Base-by-base conservation (phyloP, 306 rosid species). In the Gastrolobium bilobum region DNA sequence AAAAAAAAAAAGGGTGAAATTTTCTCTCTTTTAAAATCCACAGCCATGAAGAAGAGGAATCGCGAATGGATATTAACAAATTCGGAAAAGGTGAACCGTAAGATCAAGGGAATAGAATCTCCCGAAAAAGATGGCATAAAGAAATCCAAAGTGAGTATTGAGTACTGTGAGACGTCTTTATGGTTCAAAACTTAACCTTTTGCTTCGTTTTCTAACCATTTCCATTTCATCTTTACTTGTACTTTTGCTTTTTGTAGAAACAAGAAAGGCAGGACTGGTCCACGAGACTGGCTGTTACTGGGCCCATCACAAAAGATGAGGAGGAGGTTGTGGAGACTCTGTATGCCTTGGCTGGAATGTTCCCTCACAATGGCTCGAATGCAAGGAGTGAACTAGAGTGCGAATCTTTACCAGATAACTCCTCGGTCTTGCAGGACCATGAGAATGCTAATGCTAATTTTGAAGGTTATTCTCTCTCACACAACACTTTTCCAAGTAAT, bases 321-420 rank as follows among this genome's bases (percentile, higher is more conserved):
- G 90, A 91, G 83, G 98, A 93, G 88, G 98, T 91, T 58, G 98
- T 78, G 26, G 95, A 93, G 83, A 87, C 97, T 48, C 87, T 93
- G 67, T 93, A 77, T 82, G 92, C 95, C 60, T 82, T 93, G 89
- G 95, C 97, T 3, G 95, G 92, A 67, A 87, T 93, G 97, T 88
- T 93, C 71, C 86, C 88, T 34, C 46, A 70, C 73, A 85, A 66
- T 68, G 89, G 34, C 62, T 76, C 76, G 57, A 84, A 67, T 73
- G 47, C 69, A 60, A 64, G 62, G 72, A 46, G 29, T 51, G 82
- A 82, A 68, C 30, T 63, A 42, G 75, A 61, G 11, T 2, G 13
- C 5, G 82, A 82, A 64, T 70, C 79, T 46, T 52, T 82, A 3
- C 86, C 82, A 51, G 77, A 73, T 33, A 82, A 87, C 76, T 77